These are phyloP conservation scores for Cornus controversa DNA, from an alignment of 148 eudicot species.

Conservation along the genomic window DNA sequence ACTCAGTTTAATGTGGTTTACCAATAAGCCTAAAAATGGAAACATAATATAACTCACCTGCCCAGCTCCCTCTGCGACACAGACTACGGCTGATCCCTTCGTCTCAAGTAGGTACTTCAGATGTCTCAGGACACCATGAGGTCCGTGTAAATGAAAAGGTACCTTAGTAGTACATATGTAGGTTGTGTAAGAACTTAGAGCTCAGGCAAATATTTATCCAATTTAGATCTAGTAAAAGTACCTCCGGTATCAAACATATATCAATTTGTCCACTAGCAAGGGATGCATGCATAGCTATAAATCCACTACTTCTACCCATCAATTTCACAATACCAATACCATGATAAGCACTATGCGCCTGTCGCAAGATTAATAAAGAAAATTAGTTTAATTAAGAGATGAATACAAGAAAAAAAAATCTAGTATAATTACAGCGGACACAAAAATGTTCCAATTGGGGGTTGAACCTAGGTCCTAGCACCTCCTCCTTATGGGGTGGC, in stretches of 20 bases:
- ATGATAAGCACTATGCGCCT: constrained; percentile 99
- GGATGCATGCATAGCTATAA: constrained; percentile 97
- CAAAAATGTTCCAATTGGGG: too few relatives aligned
- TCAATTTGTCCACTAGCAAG: constrained; percentile 99
- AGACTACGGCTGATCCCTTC: constrained; percentile 95
- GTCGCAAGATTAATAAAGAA: constrained; percentile 8
- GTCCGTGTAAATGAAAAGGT: constrained; percentile 83
- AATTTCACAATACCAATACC: constrained; percentile 93
- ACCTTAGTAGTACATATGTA: constrained; percentile 39
- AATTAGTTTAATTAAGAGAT: not conserved
- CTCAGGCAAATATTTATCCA: not conserved
- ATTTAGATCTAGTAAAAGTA: constrained; percentile 22
- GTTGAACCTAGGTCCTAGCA: too few relatives aligned
- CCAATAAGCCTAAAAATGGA: not conserved
- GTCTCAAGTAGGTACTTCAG: constrained; percentile 76
- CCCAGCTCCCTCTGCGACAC: constrained; percentile 99
- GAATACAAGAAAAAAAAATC: not conserved
- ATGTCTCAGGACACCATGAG: constrained; percentile 90
- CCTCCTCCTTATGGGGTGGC: too few relatives aligned
- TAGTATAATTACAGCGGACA: too few relatives aligned
- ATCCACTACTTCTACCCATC: constrained; percentile 99
- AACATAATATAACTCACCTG: constrained; percentile 52
- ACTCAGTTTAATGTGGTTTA: not conserved
- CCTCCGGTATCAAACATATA: constrained; percentile 98
- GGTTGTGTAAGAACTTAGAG: constrained; percentile 1